phyloP scores from a whole-genome alignment of 2,329 filamentous ascomycete species.

The Fusarium sarcochroum region DNA sequence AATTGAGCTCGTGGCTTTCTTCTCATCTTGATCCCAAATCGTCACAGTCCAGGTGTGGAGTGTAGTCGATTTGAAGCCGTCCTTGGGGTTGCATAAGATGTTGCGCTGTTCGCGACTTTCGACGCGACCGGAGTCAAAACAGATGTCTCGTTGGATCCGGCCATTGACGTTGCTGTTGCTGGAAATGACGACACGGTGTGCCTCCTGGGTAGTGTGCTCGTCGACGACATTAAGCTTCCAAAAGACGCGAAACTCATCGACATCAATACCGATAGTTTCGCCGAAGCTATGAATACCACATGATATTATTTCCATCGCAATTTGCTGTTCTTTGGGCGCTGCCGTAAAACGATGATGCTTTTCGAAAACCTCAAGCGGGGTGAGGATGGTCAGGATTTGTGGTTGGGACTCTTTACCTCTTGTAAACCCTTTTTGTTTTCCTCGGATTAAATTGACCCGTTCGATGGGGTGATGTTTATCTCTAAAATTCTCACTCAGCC shows the following conservation, averaged over 20 bases:
- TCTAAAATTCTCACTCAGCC: neutral
- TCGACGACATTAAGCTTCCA: slow-evolving; percentile 52
- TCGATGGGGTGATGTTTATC: neutral
- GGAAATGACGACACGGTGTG: slow-evolving; percentile 46
- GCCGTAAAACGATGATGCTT: too few species aligned
- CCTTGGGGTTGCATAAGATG: slow-evolving; percentile 42
- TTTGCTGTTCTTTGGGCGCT: neutral
- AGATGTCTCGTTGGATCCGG: neutral
- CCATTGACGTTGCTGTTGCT: neutral
- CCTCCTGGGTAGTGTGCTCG: slow-evolving; percentile 50
- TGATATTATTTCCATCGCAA: slow-evolving; percentile 47
- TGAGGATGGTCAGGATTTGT: neutral
- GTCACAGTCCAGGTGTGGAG: slow-evolving; percentile 56
- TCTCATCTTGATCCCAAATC: slow-evolving; percentile 54
- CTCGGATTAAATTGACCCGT: slow-evolving; percentile 20
- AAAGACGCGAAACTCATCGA: slow-evolving; percentile 54
- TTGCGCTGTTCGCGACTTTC: slow-evolving; percentile 44
- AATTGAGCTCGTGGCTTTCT: slow-evolving; percentile 41
- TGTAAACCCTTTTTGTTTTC: neutral
- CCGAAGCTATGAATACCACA: slow-evolving; percentile 58
- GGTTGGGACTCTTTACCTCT: too few species aligned
- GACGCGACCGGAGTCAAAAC: slow-evolving; percentile 38
- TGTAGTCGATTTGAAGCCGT: slow-evolving; percentile 54
- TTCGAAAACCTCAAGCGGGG: neutral
- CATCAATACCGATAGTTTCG: slow-evolving; percentile 57